Conservation (phyloP, 495 filamentous ascomycete genomes). For the Annulohypoxylon stygium region DNA sequence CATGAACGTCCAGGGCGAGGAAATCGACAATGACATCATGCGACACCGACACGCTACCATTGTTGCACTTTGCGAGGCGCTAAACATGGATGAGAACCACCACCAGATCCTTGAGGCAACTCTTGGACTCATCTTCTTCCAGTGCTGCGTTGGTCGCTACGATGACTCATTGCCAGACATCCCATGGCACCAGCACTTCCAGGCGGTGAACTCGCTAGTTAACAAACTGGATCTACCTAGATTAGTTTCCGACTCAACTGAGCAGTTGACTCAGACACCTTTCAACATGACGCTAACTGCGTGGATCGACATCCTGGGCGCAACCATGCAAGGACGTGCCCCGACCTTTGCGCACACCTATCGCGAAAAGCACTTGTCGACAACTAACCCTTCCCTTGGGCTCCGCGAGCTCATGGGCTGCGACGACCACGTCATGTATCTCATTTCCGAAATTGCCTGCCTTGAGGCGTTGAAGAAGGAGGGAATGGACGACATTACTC, state of each 20-base stretch:
- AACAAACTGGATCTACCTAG: constrained; percentile 84
- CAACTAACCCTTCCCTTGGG: constrained; percentile 74
- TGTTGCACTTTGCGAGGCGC: constrained; percentile 84
- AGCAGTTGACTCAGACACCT: constrained; percentile 72
- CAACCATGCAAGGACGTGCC: constrained; percentile 88
- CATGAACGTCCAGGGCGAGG: constrained; percentile 70
- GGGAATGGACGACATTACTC: constrained; percentile 81
- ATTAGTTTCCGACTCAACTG: constrained; percentile 68
- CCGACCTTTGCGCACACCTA: constrained; percentile 93
- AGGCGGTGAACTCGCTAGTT: constrained; percentile 85
- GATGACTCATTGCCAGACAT: constrained; percentile 93
- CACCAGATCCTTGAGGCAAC: constrained; percentile 92
- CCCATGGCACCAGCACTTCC: constrained; percentile 96
- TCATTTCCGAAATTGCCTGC: constrained; percentile 97
- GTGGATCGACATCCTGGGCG: constrained; percentile 97
- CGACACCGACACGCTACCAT: constrained; percentile 92
- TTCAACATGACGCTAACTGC: constrained; percentile 96
- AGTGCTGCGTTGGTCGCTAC: constrained; percentile 87
- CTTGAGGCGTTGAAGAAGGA: constrained; percentile 88
- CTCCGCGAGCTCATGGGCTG: constrained; percentile 97
- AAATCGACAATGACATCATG: constrained; percentile 93
- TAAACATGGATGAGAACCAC: constrained; percentile 84
- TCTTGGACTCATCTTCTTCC: constrained; percentile 97
- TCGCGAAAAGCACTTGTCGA: constrained; percentile 85
- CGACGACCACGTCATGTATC: constrained; percentile 96